phyloP scores from a whole-genome alignment of 192 early-diverging fungal genomes.

The Coemansia sp. region DNA sequence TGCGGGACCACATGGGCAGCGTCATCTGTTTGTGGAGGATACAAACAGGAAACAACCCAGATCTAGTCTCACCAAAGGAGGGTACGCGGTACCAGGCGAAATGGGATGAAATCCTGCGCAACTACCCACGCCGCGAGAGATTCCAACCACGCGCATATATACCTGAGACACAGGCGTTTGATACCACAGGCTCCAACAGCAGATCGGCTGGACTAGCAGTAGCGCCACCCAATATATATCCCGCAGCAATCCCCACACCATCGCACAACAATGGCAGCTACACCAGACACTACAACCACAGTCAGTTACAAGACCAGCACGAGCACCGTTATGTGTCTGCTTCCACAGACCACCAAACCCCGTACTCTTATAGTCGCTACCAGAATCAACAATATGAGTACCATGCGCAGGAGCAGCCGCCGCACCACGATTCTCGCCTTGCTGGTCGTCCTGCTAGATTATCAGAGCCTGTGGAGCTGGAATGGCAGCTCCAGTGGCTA shows the following conservation, averaged over 20 bases:
- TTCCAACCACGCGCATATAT: constrained; percentile 24
- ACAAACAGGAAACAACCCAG: constrained; percentile 50
- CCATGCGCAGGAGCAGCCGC: neutral
- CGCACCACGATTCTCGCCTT: neutral
- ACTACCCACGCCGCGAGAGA: constrained; percentile 45
- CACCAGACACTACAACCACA: neutral
- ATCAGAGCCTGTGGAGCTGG: constrained; percentile 31
- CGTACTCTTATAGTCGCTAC: constrained; percentile 1
- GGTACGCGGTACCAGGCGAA: constrained; percentile 53
- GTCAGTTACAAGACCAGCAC: neutral
- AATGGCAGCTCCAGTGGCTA: constrained; percentile 49
- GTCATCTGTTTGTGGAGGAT: constrained; percentile 55
- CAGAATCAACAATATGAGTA: constrained; percentile 17
- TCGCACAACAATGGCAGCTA: constrained; percentile 7
- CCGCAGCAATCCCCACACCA: neutral
- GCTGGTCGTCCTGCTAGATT: constrained; percentile 22
- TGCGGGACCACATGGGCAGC: constrained; percentile 57
- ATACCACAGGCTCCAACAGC: neutral
- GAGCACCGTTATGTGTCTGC: neutral
- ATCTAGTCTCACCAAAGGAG: constrained; percentile 51
- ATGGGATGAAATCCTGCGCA: constrained; percentile 56
- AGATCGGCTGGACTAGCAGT: constrained; percentile 18
- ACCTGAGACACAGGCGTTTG: constrained; percentile 6
- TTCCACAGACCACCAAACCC: neutral
- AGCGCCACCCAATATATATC: neutral